Base-by-base conservation (phyloP, 768 basidiomycete genomes). In the Chalciporus chontae region DNA sequence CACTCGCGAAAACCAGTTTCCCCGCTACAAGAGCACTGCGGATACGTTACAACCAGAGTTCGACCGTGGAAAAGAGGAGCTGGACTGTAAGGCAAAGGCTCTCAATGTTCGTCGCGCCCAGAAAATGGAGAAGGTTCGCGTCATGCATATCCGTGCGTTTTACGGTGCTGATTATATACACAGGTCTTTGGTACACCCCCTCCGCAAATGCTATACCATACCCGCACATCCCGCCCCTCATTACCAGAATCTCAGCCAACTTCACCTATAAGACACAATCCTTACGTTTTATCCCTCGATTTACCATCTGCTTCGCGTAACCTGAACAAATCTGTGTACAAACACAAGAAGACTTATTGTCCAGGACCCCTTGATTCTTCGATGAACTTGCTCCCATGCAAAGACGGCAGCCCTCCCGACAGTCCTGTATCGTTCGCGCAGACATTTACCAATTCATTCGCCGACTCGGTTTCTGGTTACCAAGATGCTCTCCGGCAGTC, bases 171-270 rank as follows among this genome's bases (percentile, higher is more conserved):
- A 47, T 19, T 37, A 36, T 47, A 39, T 43, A 13, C 11, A 8
- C 61, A 92, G 90, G 77, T 93, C 56, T 92, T 93, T 60, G 90
- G 90, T 47, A 81, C 83, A 23, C 82, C 80, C 4, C 90, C 90
- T 29, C 90, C 90, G 3, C 86, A 88, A 54, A 80, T 76, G 2
- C 74, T 92, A n/a, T 92, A 82, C 61, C 84, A 83, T 67, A 84
- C 85, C 10, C 80, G 83, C 32, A 74, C 74, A 24, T 70, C 65
- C 29, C 73, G 76, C 13, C 72, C 73, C 14, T 53, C 45, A 8
- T 40, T 49, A 14, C 56, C 54, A 55, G 68, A n/a, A 64, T 66
- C 60, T 42, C 63, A 66, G 19, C 58, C 62, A 5, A n/a, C 59
- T 3, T 60, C 64, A 1, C 60, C 64, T 41, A 40, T 51, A 15